Evolutionary conservation across 2,329 filamentous ascomycete genomes (phyloP).

Genomic region (Neurospora crassa): DNA sequence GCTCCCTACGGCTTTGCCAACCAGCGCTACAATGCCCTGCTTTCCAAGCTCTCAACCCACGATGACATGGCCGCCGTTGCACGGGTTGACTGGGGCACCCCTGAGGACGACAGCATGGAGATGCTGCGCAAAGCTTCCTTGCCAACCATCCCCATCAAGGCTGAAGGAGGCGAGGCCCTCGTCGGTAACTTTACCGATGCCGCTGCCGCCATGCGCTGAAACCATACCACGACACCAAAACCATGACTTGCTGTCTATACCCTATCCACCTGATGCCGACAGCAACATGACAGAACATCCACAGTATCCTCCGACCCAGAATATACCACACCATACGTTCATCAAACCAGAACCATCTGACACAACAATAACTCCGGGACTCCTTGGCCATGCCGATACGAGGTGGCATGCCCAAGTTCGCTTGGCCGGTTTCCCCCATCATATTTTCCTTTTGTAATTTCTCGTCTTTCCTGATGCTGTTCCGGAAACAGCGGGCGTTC

Average conservation of each 20-base stretch:
- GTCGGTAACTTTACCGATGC: constrained; percentile 54
- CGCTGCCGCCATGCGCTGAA: constrained; percentile 40
- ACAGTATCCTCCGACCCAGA: neutral
- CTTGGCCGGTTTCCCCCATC: neutral
- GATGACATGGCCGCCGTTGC: constrained; percentile 35
- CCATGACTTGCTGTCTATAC: neutral
- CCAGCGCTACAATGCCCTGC: constrained; percentile 52
- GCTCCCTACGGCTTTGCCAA: constrained; percentile 34
- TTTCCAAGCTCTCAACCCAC: constrained; percentile 45
- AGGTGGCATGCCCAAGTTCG: neutral
- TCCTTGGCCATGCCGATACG: neutral
- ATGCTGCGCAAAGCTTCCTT: constrained; percentile 27
- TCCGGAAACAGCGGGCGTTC: neutral
- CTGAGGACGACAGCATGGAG: constrained; percentile 40
- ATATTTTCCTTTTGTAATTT: neutral
- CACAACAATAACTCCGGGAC: neutral
- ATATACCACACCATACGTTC: neutral
- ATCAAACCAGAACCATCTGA: neutral
- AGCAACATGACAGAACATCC: neutral
- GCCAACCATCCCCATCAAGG: constrained; percentile 25
- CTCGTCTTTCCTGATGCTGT: neutral
- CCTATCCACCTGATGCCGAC: neutral
- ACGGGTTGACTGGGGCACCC: constrained; percentile 44
- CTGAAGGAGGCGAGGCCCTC: constrained; percentile 33
- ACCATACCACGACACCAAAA: neutral